Evolutionary conservation across 2,329 filamentous ascomycete species (phyloP).

Genomic region (Ilyonectria mors-panacis): DNA sequence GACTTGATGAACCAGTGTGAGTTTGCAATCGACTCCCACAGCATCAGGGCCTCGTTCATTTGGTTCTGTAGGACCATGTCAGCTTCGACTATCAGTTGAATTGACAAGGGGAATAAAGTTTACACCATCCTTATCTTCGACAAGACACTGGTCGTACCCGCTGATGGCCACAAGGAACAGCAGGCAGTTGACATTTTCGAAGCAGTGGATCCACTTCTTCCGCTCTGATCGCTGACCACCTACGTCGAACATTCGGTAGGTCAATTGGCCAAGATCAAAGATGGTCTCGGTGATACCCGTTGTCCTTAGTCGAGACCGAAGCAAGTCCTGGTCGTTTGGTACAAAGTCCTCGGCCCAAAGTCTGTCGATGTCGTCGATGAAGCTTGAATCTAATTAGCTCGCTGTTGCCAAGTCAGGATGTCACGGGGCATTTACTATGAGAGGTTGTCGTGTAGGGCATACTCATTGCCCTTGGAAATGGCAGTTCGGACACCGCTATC

Average conservation of each 20-base stretch:
- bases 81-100: constrained; percentile 19
- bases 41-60: constrained; percentile 92
- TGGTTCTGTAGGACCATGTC: constrained; percentile 74
- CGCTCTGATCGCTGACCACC: constrained; percentile 93
- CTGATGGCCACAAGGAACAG: constrained; percentile 96
- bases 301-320: constrained; percentile 90
- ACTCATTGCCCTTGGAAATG: constrained; percentile 96
- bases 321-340: constrained; percentile 93
- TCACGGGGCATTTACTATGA: constrained; percentile 78
- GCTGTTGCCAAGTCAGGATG: constrained; percentile 20
- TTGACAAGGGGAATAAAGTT: constrained; percentile 52
- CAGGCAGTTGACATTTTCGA: constrained; percentile 93
- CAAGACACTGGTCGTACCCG: constrained; percentile 95
- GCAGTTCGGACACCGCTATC: constrained; percentile 88
- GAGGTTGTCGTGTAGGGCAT: constrained; percentile 95
- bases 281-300: constrained; percentile 97
- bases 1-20: constrained; percentile 90
- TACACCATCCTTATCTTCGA: constrained; percentile 96
- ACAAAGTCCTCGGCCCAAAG: constrained; percentile 85
- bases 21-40: constrained; percentile 89
- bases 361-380: constrained; percentile 84
- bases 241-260: constrained; percentile 97
- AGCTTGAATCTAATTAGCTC: constrained; percentile 67
- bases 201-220: constrained; percentile 98
- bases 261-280: constrained; percentile 92